These are phyloP conservation scores for Hylodesmum podocarpum DNA, from an alignment of 306 rosid genomes.

Conservation along the genomic window DNA sequence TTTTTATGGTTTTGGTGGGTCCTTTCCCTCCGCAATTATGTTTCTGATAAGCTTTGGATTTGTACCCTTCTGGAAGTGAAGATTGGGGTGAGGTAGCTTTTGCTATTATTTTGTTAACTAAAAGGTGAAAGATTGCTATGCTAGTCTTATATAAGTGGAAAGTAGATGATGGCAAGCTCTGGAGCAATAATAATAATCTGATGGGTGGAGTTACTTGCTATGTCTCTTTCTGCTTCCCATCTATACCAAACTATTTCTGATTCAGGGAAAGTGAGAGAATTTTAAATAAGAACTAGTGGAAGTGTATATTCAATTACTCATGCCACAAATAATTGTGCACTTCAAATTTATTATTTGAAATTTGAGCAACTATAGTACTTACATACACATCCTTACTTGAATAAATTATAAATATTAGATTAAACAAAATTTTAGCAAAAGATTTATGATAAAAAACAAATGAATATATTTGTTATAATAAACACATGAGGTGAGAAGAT, in stretches of 20 bases:
- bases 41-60: constrained; percentile 21
- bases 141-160: not conserved
- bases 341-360: not conserved
- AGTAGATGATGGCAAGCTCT: not conserved
- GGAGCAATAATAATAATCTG: not conserved
- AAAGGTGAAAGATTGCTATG: not conserved
- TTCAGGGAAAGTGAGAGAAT: not conserved
- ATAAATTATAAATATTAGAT: too few species aligned
- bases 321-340: not conserved
- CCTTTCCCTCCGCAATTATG: constrained; percentile 31
- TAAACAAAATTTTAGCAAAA: too few species aligned
- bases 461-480: too few species aligned
- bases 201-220: not conserved
- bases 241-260: not conserved
- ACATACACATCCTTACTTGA: too few species aligned
- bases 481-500: too few species aligned
- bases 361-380: too few species aligned
- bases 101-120: not conserved
- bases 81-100: constrained; percentile 13
- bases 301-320: not conserved
- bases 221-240: constrained; percentile 34
- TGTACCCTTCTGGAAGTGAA: not conserved
- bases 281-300: not conserved
- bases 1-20: constrained; percentile 17
- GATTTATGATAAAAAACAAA: too few species aligned